Evolutionary conservation across 371 early-diverging fungal species (phyloP).

Genomic region (Syncephalastrum sp.): DNA sequence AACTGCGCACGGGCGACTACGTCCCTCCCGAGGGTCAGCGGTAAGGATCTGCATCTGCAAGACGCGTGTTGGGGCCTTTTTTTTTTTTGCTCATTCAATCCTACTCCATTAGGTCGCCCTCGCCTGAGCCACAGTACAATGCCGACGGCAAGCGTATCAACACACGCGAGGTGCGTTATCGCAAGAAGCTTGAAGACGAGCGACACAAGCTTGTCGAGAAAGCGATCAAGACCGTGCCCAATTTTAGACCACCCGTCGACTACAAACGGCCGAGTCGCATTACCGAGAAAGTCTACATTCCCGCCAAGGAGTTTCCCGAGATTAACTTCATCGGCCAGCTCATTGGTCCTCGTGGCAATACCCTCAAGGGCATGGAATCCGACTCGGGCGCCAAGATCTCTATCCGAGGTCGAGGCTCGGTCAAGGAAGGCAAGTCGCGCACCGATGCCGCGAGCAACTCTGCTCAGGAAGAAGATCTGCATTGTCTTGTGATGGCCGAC

Average conservation of each 20-base stretch:
- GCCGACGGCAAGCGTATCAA: constrained; percentile 93
- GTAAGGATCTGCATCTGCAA: constrained; percentile 30
- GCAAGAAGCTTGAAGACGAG: constrained; percentile 92
- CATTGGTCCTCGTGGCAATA: constrained; percentile 96
- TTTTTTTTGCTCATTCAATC: constrained; percentile 3
- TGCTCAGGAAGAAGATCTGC: constrained; percentile 93
- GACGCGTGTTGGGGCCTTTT: not conserved
- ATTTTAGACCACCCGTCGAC: constrained; percentile 88
- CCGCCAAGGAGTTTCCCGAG: constrained; percentile 92
- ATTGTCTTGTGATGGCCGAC: constrained; percentile 91
- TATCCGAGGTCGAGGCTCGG: constrained; percentile 95
- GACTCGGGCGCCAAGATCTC: constrained; percentile 94
- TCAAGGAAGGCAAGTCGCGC: constrained; percentile 92
- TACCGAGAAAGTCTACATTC: constrained; percentile 93
- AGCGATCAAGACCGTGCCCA: constrained; percentile 74
- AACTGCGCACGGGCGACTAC: constrained; percentile 78
- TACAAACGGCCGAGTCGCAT: constrained; percentile 83
- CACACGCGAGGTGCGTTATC: constrained; percentile 90
- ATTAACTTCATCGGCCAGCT: constrained; percentile 97
- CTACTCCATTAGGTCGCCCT: constrained; percentile 73
- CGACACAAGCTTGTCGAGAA: constrained; percentile 85
- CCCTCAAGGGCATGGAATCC: constrained; percentile 91
- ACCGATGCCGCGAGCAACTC: constrained; percentile 65
- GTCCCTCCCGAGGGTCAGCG: constrained; percentile 75
- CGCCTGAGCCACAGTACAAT: constrained; percentile 92